Conservation (phyloP, 78 protist species). For the Protostelium mycophagum region DNA sequence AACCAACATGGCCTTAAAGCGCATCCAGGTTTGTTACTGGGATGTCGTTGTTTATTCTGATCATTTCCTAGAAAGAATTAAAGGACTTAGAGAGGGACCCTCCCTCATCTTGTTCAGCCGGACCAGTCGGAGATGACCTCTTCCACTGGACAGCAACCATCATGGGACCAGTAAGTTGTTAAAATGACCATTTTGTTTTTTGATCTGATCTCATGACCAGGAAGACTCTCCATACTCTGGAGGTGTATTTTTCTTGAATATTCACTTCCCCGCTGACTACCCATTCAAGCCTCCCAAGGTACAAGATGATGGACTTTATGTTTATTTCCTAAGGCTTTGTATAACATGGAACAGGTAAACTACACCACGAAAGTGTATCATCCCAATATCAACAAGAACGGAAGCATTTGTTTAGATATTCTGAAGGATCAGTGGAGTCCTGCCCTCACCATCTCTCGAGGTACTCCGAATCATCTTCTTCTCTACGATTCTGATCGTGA, state of each 20-base stretch:
- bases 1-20: too few species aligned
- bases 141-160: conserved; percentile 95
- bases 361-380: conserved; percentile 94
- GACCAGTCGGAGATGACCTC: conserved; percentile 87
- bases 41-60: too few species aligned
- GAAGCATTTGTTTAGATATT: conserved; percentile 95
- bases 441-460: conserved; percentile 87
- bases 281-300: conserved; percentile 98
- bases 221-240: conserved; percentile 92
- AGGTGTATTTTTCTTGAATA: conserved; percentile 81
- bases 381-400: conserved; percentile 94
- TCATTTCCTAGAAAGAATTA: conserved; percentile 70
- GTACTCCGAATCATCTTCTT: background rate
- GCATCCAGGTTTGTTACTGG: too few species aligned
- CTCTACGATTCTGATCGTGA: background rate
- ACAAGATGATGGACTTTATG: background rate
- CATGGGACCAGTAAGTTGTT: conserved; percentile 70
- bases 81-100: conserved; percentile 88
- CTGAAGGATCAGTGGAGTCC: conserved; percentile 96
- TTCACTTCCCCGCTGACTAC: conserved; percentile 93
- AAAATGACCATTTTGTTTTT: background rate
- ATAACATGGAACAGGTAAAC: conserved; percentile 35
- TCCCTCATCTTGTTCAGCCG: conserved; percentile 92
- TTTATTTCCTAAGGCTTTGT: too few species aligned
- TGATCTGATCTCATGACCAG: background rate